These are phyloP conservation scores for Vitis rotundifolia DNA, from an alignment of 164 flowering plant genomes.

Conservation along the genomic window DNA sequence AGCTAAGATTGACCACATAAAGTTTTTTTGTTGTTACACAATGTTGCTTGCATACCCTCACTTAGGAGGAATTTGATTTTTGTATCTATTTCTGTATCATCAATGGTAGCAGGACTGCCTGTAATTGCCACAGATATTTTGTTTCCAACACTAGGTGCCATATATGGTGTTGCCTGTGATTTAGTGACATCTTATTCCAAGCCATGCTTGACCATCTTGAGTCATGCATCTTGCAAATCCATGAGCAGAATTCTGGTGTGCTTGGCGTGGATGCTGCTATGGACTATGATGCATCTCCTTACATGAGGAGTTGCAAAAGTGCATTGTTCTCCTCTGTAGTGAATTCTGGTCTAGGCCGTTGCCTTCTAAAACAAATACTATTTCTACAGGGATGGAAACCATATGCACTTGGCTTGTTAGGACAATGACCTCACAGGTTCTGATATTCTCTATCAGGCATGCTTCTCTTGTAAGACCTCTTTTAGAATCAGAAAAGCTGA, in stretches of 20 bases:
- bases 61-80: too few species aligned
- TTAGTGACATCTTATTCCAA: conserved; percentile 79
- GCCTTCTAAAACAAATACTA: conserved; percentile 51
- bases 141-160: conserved; percentile 70
- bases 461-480: conserved; percentile 96
- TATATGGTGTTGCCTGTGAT: conserved; percentile 88
- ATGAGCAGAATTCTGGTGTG: conserved; percentile 77
- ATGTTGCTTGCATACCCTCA: too few species aligned
- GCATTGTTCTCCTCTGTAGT: conserved; percentile 69
- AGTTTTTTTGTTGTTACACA: too few species aligned
- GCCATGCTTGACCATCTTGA: conserved; percentile 90
- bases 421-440: conserved; percentile 83
- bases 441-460: conserved; percentile 80
- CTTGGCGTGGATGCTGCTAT: conserved; percentile 76
- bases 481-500: conserved; percentile 89
- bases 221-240: conserved; percentile 84
- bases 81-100: conserved; percentile 39
- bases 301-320: conserved; percentile 92
- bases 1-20: too few species aligned
- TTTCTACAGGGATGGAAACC: conserved; percentile 52
- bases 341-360: conserved; percentile 77
- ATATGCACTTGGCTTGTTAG: conserved; percentile 78
- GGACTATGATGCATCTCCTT: conserved; percentile 82
- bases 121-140: conserved; percentile 68
- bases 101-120: conserved; percentile 59